These are phyloP conservation scores for Pleodorina starrii DNA, from an alignment of 139 green algal genomes.

Conservation along the genomic window DNA sequence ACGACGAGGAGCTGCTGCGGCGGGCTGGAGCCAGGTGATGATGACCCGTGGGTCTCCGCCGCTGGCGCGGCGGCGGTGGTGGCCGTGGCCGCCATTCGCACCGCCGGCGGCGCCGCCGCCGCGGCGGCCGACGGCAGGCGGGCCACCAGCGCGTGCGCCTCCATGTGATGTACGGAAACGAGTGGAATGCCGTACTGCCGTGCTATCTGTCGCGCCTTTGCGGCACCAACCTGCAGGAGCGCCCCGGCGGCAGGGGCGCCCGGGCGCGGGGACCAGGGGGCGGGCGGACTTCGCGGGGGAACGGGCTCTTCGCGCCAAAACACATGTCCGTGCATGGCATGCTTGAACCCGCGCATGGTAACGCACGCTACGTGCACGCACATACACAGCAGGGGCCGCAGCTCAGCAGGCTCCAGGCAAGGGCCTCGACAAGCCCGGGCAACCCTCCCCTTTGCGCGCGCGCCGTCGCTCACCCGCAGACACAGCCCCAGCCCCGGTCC, in stretches of 20 bases:
- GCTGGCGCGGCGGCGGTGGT: not conserved
- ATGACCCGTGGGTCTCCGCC: constrained; percentile 5
- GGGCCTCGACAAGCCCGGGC: no score
- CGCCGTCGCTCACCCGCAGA: constrained; percentile 72
- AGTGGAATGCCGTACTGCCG: constrained; percentile 77
- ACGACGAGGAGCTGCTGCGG: constrained; percentile 18
- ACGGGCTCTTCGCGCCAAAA: no score
- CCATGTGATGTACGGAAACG: constrained; percentile 97
- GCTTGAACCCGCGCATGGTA: no score
- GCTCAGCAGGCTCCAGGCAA: no score
- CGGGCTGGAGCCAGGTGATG: not conserved
- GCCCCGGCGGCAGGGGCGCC: no score
- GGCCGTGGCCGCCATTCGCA: not conserved
- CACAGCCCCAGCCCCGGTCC: constrained; percentile 96
- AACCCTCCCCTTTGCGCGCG: not conserved
- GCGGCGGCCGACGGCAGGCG: constrained; percentile 58
- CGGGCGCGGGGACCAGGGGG: no score
- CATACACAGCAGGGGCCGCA: no score
- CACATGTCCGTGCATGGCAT: no score
- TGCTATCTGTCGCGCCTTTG: constrained; percentile 89
- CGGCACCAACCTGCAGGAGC: constrained; percentile 86
- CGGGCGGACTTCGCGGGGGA: no score
- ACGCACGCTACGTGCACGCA: no score
- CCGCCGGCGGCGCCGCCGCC: constrained; percentile 1
- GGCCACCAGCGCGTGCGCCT: constrained; percentile 96